Evolutionary conservation across 768 basidiomycete genomes (phyloP).

Genomic region (Phanerochaete sordida): DNA sequence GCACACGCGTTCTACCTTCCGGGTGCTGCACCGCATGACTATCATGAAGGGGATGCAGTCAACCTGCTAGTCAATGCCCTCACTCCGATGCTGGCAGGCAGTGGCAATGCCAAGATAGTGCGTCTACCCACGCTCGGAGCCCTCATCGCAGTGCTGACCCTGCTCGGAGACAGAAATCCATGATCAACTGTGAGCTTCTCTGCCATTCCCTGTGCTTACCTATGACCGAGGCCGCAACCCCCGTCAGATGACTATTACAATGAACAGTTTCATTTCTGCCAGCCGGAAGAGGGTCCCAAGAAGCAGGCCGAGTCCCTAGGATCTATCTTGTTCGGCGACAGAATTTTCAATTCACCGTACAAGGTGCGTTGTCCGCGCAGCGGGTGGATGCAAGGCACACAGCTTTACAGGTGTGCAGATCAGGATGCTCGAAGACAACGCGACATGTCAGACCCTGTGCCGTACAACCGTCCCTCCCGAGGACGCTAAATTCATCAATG

Average conservation of each 20-base stretch:
- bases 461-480: slow-evolving; percentile 53
- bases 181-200: slow-evolving; percentile 69
- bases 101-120: slow-evolving; percentile 72
- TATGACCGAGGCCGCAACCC: not conserved
- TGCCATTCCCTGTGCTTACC: not conserved
- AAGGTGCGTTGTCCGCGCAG: slow-evolving; percentile 48
- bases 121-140: slow-evolving; percentile 22
- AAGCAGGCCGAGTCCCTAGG: slow-evolving; percentile 85
- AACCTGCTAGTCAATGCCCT: slow-evolving; percentile 84
- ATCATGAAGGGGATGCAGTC: slow-evolving; percentile 67
- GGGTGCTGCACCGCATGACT: slow-evolving; percentile 85
- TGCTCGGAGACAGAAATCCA: slow-evolving; percentile 63
- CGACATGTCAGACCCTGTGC: slow-evolving; percentile 78
- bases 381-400: not conserved
- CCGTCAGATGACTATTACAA: slow-evolving; percentile 85
- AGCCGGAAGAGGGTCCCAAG: slow-evolving; percentile 68
- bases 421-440: slow-evolving; percentile 74
- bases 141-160: slow-evolving; percentile 2
- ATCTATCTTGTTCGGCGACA: slow-evolving; percentile 94
- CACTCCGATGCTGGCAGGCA: slow-evolving; percentile 76
- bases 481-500: slow-evolving; percentile 87
- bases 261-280: slow-evolving; percentile 80
- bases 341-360: slow-evolving; percentile 89
- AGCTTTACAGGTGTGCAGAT: slow-evolving; percentile 43
- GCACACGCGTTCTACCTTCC: slow-evolving; percentile 84